phyloP scores from a whole-genome alignment of 352 stramenopile species.

The Pythium pyrilobum region DNA sequence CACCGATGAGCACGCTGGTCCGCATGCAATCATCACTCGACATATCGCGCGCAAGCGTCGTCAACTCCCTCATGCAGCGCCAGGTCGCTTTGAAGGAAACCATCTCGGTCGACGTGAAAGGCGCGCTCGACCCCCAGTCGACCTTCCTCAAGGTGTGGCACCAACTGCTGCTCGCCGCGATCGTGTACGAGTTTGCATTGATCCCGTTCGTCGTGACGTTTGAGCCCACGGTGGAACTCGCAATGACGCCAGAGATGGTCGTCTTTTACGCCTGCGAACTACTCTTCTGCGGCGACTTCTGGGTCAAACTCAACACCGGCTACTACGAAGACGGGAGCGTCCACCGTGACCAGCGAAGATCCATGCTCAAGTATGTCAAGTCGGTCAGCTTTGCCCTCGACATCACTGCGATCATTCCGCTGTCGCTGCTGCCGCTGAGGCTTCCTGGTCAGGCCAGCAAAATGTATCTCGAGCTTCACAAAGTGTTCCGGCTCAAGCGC shows the following conservation, averaged over 20 bases:
- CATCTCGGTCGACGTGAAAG: conserved; percentile 12
- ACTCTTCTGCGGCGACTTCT: conserved; percentile 51
- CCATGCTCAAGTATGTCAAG: conserved; percentile 40
- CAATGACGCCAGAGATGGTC: conserved; percentile 3
- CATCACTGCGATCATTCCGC: conserved; percentile 33
- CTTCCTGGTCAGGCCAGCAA: conserved; percentile 5
- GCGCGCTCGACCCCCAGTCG: conserved; percentile 35
- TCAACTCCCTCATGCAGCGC: conserved; percentile 3
- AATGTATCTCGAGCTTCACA: conserved; percentile 38
- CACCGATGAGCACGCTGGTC: neutral
- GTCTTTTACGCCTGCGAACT: conserved; percentile 36
- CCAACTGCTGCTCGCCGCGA: conserved; percentile 29
- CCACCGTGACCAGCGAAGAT: conserved; percentile 19
- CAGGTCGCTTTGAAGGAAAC: conserved; percentile 4
- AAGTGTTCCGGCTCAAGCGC: conserved; percentile 29
- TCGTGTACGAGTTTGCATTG: conserved; percentile 43
- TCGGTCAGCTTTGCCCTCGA: conserved; percentile 45
- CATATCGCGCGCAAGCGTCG: conserved; percentile 10
- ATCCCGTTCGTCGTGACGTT: conserved; percentile 56
- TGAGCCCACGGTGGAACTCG: conserved; percentile 5
- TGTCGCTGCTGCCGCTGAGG: conserved; percentile 22
- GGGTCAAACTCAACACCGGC: conserved; percentile 47
- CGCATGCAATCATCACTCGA: conserved; percentile 16
- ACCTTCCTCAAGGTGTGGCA: conserved; percentile 45
- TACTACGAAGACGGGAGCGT: conserved; percentile 45